These are phyloP conservation scores for Fusarium ambrosium DNA, from an alignment of 2,329 filamentous ascomycete species.

Conservation along the genomic window DNA sequence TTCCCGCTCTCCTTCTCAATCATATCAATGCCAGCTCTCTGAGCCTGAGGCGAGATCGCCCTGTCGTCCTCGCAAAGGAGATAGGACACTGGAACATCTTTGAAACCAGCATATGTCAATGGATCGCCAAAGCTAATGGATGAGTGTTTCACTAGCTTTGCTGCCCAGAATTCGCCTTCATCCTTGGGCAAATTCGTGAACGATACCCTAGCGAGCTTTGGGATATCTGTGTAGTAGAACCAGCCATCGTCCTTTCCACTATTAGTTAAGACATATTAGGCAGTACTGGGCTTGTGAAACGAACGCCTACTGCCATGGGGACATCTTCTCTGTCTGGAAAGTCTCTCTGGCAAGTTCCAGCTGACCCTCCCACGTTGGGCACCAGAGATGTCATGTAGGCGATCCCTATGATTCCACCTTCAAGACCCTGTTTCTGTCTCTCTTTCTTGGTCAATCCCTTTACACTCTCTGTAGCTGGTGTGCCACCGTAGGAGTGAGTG, in stretches of 20 bases:
- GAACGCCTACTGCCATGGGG: background rate
- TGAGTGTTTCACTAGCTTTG: slow-evolving; percentile 47
- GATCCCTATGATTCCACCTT: slow-evolving; percentile 50
- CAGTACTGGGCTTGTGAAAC: background rate
- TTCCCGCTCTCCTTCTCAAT: slow-evolving; percentile 53
- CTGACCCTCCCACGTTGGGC: slow-evolving; percentile 36
- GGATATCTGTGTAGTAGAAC: slow-evolving; percentile 37
- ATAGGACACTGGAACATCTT: slow-evolving; percentile 56
- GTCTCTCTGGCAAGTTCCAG: background rate
- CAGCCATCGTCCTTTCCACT: slow-evolving; percentile 50
- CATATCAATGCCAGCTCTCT: slow-evolving; percentile 51
- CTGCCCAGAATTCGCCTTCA: slow-evolving; percentile 29
- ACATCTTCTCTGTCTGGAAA: background rate
- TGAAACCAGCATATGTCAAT: slow-evolving; percentile 57
- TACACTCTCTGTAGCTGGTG: slow-evolving; percentile 50
- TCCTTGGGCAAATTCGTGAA: slow-evolving; percentile 47
- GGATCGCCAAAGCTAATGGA: slow-evolving; percentile 49
- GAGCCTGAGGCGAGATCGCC: slow-evolving; percentile 37
- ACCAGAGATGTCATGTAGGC: slow-evolving; percentile 50
- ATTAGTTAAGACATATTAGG: background rate
- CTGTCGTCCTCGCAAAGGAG: slow-evolving; percentile 54
- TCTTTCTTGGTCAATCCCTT: slow-evolving; percentile 48
- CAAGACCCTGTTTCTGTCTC: slow-evolving; percentile 45
- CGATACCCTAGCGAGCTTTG: slow-evolving; percentile 19
- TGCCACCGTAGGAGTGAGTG: slow-evolving; percentile 57